Evolutionary conservation across 2,329 filamentous ascomycete species (phyloP), one percentile per base, ranked within the genome.

Genomic region (Xylariaceae sp.): DNA sequence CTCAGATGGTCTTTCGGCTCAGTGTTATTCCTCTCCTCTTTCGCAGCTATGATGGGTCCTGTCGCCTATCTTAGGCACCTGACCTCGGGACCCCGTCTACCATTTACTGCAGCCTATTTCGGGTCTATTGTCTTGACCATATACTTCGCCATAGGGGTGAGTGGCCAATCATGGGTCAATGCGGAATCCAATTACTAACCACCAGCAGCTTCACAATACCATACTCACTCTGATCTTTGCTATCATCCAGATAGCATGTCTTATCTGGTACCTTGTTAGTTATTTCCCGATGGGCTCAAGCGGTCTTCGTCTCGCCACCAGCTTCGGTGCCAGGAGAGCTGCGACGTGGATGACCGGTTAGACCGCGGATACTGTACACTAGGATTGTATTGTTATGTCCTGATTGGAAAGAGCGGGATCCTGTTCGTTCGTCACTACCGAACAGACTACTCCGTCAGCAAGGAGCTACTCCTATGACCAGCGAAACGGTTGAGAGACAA

Each of bases 211-310:
- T 63, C 89, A 89, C 72, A 93, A 83, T 71, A 92, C 90, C 41
- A 76, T 96, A 60, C 84, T 98, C 62, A 98, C 95, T 16, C 80
- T 98, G 52, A 78, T 97, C 61, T 89, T 92, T 20, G 87, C 91
- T 59, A 81, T 97, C 57, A 78, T 93, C 65, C 95, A 99, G 73
- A 81, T 98, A 52, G 87, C 88, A 50, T 90, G 89, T 61, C 79
- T 98, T 62, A 63, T 91, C 45, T 98, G 93, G 93, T 98, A 98
- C 76, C 81, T 97, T 45, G 87, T 98, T 74, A 96, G 91, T 76
- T 99, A 99, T 75, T 98, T 98, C 69, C 95, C 95, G 21, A 96
- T 98, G 93, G 95, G 95, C 41, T 90, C 90, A 54, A 90, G 88
- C 52, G 91, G 95, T 42, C 77, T 99, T 63, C 88, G 93, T 57